phyloP scores from a whole-genome alignment of 148 eudicot species.

The Rhododendron ovatum region DNA sequence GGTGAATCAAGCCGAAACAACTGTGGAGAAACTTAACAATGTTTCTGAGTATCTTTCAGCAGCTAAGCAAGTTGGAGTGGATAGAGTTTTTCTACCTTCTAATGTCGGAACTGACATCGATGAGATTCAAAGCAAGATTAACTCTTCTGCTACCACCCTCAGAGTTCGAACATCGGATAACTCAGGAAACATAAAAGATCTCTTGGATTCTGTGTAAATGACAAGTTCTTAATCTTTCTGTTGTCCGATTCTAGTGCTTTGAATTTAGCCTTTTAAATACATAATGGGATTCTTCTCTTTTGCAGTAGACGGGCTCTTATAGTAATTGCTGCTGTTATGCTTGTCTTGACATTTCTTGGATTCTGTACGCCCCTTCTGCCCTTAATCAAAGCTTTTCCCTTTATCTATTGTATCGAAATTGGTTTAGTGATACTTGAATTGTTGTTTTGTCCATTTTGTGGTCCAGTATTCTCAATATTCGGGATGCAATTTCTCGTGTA shows the following conservation, averaged over 20 bases:
- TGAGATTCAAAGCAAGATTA: conserved; percentile 50
- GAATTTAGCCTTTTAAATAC: not conserved
- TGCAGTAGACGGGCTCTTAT: conserved; percentile 79
- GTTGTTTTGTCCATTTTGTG: conserved; percentile 1
- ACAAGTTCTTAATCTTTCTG: not conserved
- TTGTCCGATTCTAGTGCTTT: not conserved
- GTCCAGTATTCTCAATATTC: conserved; percentile 74
- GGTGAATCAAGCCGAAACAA: conserved; percentile 57
- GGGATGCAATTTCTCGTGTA: conserved; percentile 82
- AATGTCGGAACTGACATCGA: conserved; percentile 75
- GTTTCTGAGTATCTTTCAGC: conserved; percentile 65
- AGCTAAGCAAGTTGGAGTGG: conserved; percentile 66
- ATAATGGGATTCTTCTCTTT: conserved; percentile 6
- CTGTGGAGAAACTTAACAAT: conserved; percentile 60
- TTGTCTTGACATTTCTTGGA: conserved; percentile 69
- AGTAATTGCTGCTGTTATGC: conserved; percentile 79
- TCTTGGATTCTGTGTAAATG: conserved; percentile 64
- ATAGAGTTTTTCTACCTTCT: conserved; percentile 47
- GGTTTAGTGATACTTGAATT: not conserved
- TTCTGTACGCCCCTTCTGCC: conserved; percentile 46
- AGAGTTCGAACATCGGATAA: conserved; percentile 44
- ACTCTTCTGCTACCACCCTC: conserved; percentile 56
- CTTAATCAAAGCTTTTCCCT: not conserved
- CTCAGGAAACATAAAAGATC: conserved; percentile 47
- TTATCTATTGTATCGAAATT: not conserved